These are phyloP conservation scores for Blastomyces silverae DNA, from an alignment of 2,329 filamentous ascomycete species.

Conservation along the genomic window DNA sequence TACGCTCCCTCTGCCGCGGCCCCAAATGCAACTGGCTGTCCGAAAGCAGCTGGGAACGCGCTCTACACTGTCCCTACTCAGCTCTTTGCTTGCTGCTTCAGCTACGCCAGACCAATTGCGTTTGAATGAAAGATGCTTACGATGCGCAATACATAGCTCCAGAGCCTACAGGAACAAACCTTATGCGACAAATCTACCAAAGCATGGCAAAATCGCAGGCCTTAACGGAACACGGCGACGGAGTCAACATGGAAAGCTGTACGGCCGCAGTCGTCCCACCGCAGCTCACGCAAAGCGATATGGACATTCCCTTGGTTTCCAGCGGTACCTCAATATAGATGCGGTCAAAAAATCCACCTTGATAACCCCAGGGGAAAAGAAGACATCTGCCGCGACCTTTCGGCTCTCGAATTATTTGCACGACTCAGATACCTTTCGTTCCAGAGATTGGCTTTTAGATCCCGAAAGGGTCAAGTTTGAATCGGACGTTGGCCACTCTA, in stretches of 20 bases:
- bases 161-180: background rate
- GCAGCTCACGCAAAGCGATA: background rate
- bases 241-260: background rate
- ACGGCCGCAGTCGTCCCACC: background rate
- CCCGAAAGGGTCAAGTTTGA: constrained; percentile 37
- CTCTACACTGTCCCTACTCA: constrained; percentile 36
- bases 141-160: constrained; percentile 26
- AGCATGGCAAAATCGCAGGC: background rate
- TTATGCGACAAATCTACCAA: background rate
- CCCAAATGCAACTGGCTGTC: constrained; percentile 39
- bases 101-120: constrained; percentile 33
- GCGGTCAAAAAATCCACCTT: background rate
- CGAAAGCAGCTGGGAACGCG: constrained; percentile 40
- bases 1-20: background rate
- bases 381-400: background rate
- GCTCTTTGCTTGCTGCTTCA: constrained; percentile 29
- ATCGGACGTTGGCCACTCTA: constrained; percentile 36
- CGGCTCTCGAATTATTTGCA: constrained; percentile 18
- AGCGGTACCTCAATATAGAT: background rate
- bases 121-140: constrained; percentile 26
- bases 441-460: constrained; percentile 19
- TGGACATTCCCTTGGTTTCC: background rate
- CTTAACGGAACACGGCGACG: background rate
- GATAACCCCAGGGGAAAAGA: background rate
- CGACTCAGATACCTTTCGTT: constrained; percentile 13